Conservation (phyloP, 2,329 filamentous ascomycete genomes). For the Hyphodiscus sp. region DNA sequence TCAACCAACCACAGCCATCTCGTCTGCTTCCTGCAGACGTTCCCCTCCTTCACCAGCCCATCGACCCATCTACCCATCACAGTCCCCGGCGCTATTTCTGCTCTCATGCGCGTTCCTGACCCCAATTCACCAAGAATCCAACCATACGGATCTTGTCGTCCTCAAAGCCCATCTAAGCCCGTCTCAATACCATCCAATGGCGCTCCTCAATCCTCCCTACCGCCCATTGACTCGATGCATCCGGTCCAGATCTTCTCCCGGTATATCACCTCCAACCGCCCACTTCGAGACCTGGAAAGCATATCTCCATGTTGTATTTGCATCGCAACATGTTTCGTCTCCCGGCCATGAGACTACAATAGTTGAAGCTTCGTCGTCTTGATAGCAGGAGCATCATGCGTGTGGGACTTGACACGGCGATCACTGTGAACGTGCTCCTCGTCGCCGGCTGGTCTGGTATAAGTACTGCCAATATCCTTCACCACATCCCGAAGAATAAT, state of each 20-base stretch:
- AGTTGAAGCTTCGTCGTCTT: constrained; percentile 10
- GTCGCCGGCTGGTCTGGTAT: constrained; percentile 11
- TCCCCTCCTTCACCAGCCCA: neutral
- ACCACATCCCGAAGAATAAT: constrained; percentile 16
- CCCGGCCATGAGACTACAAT: constrained; percentile 11
- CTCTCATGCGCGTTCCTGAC: constrained; percentile 21
- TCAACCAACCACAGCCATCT: neutral
- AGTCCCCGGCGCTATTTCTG: constrained; percentile 14
- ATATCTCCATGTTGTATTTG: constrained; percentile 22
- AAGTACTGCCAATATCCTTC: constrained; percentile 18
- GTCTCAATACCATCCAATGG: constrained; percentile 7
- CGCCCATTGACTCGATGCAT: constrained; percentile 7
- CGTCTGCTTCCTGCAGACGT: neutral
- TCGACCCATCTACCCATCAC: neutral
- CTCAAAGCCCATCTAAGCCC: too few relatives aligned
- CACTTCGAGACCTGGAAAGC: constrained; percentile 8
- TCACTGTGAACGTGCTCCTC: constrained; percentile 15
- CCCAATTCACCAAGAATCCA: neutral
- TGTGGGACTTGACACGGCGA: constrained; percentile 14
- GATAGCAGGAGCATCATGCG: constrained; percentile 19
- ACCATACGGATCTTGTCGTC: constrained; percentile 3
- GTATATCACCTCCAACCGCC: constrained; percentile 24
- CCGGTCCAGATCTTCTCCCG: neutral
- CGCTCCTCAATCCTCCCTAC: constrained; percentile 6
- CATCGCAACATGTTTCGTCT: constrained; percentile 27